These are phyloP conservation scores for Microdochium trichocladiopsis DNA, from an alignment of 2,329 filamentous ascomycete genomes.

Conservation along the genomic window DNA sequence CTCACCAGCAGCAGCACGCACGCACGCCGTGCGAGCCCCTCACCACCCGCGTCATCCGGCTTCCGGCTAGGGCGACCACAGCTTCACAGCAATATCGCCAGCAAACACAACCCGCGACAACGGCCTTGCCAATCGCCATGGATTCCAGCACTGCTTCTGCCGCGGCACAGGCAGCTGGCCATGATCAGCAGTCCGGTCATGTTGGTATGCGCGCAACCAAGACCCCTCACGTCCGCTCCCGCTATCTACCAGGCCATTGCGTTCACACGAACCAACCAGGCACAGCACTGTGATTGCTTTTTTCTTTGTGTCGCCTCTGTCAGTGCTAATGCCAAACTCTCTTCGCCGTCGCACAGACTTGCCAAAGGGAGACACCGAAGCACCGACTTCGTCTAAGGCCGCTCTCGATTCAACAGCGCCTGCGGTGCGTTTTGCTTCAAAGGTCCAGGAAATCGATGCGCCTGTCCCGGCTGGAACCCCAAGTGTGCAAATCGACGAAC, in stretches of 20 bases:
- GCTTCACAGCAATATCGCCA: neutral
- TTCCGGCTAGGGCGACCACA: neutral
- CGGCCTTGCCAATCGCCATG: neutral
- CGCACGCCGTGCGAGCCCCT: neutral
- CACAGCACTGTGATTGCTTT: too few relatives aligned
- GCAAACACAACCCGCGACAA: neutral
- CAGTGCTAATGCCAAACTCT: neutral
- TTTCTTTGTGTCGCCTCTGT: too few relatives aligned
- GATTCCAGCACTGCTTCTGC: neutral
- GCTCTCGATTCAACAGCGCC: conserved; percentile 16
- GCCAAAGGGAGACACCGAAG: neutral
- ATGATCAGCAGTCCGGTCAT: neutral
- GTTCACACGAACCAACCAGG: too few relatives aligned
- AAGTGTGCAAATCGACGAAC: conserved; percentile 10
- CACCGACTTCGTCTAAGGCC: neutral
- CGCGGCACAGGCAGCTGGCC: neutral
- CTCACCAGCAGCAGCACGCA: too few relatives aligned
- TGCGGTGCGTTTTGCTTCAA: conserved; percentile 65
- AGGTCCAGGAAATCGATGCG: conserved; percentile 59
- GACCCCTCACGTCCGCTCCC: neutral
- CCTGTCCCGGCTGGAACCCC: conserved; percentile 25
- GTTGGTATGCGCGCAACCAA: neutral
- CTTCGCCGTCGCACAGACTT: neutral
- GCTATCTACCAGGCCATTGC: too few relatives aligned
- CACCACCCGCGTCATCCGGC: neutral